Evolutionary conservation across 1,284 basidiomycete species (phyloP).

Genomic region (Cryptococcus depauperatus): DNA sequence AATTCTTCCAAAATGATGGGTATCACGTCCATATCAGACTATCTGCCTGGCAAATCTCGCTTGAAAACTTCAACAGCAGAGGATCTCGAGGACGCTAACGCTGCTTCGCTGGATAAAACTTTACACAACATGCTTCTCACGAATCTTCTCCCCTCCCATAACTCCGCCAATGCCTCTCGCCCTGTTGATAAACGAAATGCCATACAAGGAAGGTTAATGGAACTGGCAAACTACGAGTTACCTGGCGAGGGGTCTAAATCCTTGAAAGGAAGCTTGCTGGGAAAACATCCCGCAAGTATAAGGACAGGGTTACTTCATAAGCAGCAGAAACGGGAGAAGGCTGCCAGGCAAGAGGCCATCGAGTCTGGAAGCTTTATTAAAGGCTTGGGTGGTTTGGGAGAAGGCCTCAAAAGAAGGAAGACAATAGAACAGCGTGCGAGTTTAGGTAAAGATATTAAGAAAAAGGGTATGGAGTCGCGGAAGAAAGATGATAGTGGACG

Average conservation of each 20-base stretch:
- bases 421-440: slow-evolving; percentile 14
- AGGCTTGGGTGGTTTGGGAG: slow-evolving; percentile 35
- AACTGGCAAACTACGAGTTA: slow-evolving; percentile 33
- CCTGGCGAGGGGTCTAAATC: slow-evolving; percentile 33
- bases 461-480: slow-evolving; percentile 39
- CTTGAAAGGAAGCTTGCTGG: slow-evolving; percentile 14
- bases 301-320: slow-evolving; percentile 37
- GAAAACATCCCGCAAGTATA: slow-evolving; percentile 36
- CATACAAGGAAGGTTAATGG: slow-evolving; percentile 34
- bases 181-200: slow-evolving; percentile 43
- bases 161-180: slow-evolving; percentile 20
- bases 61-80: slow-evolving; percentile 11
- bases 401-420: slow-evolving; percentile 21
- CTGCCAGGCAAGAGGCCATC: slow-evolving; percentile 27
- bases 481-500: slow-evolving; percentile 25
- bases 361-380: slow-evolving; percentile 37
- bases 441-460: slow-evolving; percentile 29
- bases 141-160: slow-evolving; percentile 32
- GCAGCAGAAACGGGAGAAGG: slow-evolving; percentile 22
- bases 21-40: slow-evolving; percentile 20
- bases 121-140: slow-evolving; percentile 44
- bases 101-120: slow-evolving; percentile 39
- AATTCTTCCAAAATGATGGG: slow-evolving; percentile 44
- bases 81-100: not conserved
- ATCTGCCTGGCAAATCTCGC: slow-evolving; percentile 10